Base-by-base conservation (phyloP, 345 rosid species). In the Eucalyptus polybractea region DNA sequence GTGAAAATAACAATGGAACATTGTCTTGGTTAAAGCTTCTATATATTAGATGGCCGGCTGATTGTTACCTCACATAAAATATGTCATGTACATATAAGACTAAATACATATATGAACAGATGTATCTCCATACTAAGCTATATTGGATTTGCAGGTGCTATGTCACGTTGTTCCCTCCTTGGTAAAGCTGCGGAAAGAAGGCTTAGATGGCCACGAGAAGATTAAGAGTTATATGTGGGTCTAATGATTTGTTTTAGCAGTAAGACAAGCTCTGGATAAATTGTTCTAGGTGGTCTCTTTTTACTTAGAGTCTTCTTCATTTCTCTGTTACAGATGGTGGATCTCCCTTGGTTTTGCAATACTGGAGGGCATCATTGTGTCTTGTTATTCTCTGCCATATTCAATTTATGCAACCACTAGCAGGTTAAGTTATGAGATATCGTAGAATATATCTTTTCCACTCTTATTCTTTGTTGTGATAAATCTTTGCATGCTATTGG, bases 201-300 rank as follows among this genome's bases (percentile, higher is more conserved):
- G 99, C 92, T 94, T 97, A 91, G 99, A 97, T 93, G 99, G 96
- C 80, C 95, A 95, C 6, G 99, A 97, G 96, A 97, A 95, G 97
- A 97, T 97, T 91, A 97, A 97, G 97, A 94, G 99, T 93, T 97
- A 97, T 94, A 97, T 97, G 99, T 97, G 95, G 95, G 99, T 96
- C 92, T 96, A 93, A 93, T 94, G 92, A 91, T 94, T 89, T 92
- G 93, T 95, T 97, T 94, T 92, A 92, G 95, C 95, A 90, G 96
- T 93, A 95, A 95, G 95, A 96, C 88, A 76, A 94, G 91, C 90
- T 93, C 92, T 93, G 92, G 92, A 92, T 90, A 90, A 89, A 17
- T 50, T 65, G 89, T 47, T 88, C 25, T 13, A 62, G 15, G 60
- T 10, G 53, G 13, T 67, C 85, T 81, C 45, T 49, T 45, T 81